A percentile compares a stretch with the other conserved stretches of the same genome.
Conservation (phyloP, 495 filamentous ascomycete species). For the Stereocaulon alpinum region DNA sequence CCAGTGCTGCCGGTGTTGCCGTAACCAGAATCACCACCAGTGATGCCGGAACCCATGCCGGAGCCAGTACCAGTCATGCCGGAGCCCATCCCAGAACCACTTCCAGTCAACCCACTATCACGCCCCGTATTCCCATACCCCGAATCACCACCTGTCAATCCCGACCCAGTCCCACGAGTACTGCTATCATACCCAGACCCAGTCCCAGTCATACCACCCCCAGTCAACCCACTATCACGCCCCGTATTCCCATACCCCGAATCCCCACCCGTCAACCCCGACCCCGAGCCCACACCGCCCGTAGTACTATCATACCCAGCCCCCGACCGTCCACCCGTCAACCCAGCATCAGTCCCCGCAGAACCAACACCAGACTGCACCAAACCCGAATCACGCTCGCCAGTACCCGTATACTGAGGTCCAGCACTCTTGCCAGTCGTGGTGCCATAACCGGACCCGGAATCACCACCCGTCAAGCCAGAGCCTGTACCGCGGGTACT, state of each 20-base stretch:
- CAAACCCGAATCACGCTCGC: slow-evolving; percentile 46
- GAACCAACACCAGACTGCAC: slow-evolving; percentile 30
- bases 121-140: background rate
- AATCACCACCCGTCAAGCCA: background rate
- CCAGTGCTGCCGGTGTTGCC: background rate
- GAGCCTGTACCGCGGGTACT: background rate
- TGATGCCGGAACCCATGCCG: slow-evolving; percentile 4
- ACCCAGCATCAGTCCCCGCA: background rate
- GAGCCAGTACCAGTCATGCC: background rate
- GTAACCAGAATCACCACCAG: slow-evolving; percentile 4
- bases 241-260: slow-evolving; percentile 8
- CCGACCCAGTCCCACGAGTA: background rate
- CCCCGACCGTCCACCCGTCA: background rate
- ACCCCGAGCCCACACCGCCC: background rate
- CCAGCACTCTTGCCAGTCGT: slow-evolving; percentile 35
- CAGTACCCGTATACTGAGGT: slow-evolving; percentile 40
- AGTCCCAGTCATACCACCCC: slow-evolving; percentile 5
- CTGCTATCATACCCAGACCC: slow-evolving; percentile 15
- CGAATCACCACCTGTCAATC: background rate
- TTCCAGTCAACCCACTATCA: slow-evolving; percentile 7
- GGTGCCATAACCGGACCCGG: background rate
- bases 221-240: slow-evolving; percentile 16
- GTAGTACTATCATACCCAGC: slow-evolving; percentile 16
- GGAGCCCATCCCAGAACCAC: background rate
- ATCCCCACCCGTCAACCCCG: slow-evolving; percentile 32